A percentile compares a stretch with the other conserved stretches of the same genome.
These are phyloP conservation scores for Hypericum androsaemum DNA, from an alignment of 345 rosid species.

Conservation along the genomic window DNA sequence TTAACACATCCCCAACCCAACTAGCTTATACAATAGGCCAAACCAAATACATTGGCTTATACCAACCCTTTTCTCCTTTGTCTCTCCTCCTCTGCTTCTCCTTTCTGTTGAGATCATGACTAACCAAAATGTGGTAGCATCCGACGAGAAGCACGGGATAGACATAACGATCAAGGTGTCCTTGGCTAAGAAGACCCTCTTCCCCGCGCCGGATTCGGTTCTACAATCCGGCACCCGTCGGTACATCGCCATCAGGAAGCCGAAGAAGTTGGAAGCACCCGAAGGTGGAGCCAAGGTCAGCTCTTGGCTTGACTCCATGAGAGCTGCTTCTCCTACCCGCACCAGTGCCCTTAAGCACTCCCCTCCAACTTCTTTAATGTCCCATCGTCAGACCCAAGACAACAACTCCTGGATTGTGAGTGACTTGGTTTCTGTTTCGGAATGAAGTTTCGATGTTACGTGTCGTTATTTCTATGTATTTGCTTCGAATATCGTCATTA, in stretches of 20 bases:
- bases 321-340: slow-evolving; percentile 90
- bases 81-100: too few relatives aligned
- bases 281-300: slow-evolving; percentile 37
- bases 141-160: too few relatives aligned
- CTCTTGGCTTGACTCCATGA: slow-evolving; percentile 83
- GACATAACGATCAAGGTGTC: too few relatives aligned
- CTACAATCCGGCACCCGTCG: slow-evolving; percentile 9
- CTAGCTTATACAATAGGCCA: too few relatives aligned
- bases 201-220: too few relatives aligned
- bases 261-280: slow-evolving; percentile 21
- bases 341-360: slow-evolving; percentile 19
- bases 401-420: slow-evolving; percentile 59
- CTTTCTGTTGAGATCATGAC: too few relatives aligned
- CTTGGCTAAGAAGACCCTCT: too few relatives aligned
- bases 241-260: slow-evolving; percentile 32
- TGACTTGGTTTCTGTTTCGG: not conserved
- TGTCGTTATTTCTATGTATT: not conserved
- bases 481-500: not conserved
- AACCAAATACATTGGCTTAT: too few relatives aligned
- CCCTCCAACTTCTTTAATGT: slow-evolving; percentile 18
- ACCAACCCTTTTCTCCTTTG: too few relatives aligned
- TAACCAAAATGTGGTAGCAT: too few relatives aligned
- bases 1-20: too few relatives aligned
- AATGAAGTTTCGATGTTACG: too few relatives aligned
- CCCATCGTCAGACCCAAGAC: slow-evolving; percentile 16